phyloP scores from a whole-genome alignment of 176 grass and related monocot species.

The Eleusine coracana region DNA sequence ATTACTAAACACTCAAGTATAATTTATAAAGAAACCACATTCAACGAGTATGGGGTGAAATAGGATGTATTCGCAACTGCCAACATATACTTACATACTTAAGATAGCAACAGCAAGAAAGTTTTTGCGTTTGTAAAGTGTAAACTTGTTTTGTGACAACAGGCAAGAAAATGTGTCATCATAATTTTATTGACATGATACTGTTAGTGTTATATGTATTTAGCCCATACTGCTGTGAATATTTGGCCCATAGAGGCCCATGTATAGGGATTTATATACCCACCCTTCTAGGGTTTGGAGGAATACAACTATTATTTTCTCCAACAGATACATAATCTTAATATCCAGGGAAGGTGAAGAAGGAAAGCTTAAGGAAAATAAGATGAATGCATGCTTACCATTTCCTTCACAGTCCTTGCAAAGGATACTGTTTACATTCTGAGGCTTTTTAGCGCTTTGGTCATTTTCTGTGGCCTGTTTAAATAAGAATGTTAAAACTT shows the following conservation, averaged over 20 bases:
- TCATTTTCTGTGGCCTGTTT: conserved; percentile 62
- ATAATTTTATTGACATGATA: neutral
- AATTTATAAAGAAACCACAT: neutral
- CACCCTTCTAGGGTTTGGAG: too few species aligned
- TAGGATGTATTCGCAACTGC: neutral
- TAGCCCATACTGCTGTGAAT: too few species aligned
- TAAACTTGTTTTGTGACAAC: conserved; percentile 11
- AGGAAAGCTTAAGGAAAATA: neutral
- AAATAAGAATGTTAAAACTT: conserved; percentile 29
- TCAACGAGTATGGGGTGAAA: neutral
- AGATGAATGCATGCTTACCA: conserved; percentile 49
- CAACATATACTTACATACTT: neutral
- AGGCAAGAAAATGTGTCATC: conserved; percentile 14
- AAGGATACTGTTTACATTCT: conserved; percentile 56
- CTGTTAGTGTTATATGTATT: too few species aligned
- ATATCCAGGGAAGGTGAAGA: neutral
- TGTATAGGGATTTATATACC: too few species aligned
- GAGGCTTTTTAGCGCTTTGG: conserved; percentile 42
- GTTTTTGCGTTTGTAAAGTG: neutral
- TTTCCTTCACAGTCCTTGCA: conserved; percentile 67
- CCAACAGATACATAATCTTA: neutral
- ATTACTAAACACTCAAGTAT: neutral
- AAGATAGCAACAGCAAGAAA: neutral
- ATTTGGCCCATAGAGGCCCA: too few species aligned
- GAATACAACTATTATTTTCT: too few species aligned